Percentiles rank a stretch among this genome's conserved stretches.
phyloP scores from a whole-genome alignment of 176 grass and related monocot genomes.

The Dactylis glomerata region DNA sequence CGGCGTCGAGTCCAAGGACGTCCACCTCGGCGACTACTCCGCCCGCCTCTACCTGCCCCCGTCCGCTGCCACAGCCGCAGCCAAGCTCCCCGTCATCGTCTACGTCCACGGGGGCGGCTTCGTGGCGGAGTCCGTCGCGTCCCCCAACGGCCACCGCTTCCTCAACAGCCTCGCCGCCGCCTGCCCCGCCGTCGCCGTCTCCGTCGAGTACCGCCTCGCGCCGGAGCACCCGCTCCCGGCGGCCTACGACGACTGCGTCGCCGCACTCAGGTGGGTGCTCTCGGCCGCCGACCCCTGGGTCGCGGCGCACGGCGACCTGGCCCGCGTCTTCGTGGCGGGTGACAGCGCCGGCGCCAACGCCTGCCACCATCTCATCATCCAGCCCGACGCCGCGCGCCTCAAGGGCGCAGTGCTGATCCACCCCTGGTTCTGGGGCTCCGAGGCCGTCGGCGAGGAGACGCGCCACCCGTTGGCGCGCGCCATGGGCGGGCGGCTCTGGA shows the following conservation, averaged over 20 bases:
- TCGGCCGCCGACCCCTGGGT: slow-evolving; percentile 2
- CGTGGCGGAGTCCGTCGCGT: slow-evolving; percentile 27
- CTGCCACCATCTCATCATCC: neutral
- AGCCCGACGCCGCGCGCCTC: neutral
- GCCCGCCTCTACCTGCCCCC: slow-evolving; percentile 44
- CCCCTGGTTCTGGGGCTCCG: slow-evolving; percentile 15
- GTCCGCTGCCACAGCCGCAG: neutral
- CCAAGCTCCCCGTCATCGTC: slow-evolving; percentile 29
- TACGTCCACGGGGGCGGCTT: slow-evolving; percentile 49
- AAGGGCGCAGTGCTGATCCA: slow-evolving; percentile 15
- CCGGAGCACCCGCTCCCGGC: slow-evolving; percentile 55
- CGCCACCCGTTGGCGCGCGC: neutral
- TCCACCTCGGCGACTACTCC: slow-evolving; percentile 29
- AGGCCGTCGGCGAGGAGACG: slow-evolving; percentile 13
- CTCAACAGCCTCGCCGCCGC: slow-evolving; percentile 32
- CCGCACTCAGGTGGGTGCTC: neutral
- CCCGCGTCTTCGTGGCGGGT: neutral
- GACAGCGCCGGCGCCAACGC: slow-evolving; percentile 13
- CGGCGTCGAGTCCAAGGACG: slow-evolving; percentile 47
- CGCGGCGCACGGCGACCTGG: neutral
- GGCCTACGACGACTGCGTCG: neutral
- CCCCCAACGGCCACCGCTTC: slow-evolving; percentile 33
- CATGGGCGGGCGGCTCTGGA: slow-evolving; percentile 4
- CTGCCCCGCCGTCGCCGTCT: slow-evolving; percentile 29
- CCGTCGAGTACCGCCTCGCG: slow-evolving; percentile 75